phyloP scores from a whole-genome alignment of 192 early-diverging fungal genomes.

The Anaeromyces robustus region DNA sequence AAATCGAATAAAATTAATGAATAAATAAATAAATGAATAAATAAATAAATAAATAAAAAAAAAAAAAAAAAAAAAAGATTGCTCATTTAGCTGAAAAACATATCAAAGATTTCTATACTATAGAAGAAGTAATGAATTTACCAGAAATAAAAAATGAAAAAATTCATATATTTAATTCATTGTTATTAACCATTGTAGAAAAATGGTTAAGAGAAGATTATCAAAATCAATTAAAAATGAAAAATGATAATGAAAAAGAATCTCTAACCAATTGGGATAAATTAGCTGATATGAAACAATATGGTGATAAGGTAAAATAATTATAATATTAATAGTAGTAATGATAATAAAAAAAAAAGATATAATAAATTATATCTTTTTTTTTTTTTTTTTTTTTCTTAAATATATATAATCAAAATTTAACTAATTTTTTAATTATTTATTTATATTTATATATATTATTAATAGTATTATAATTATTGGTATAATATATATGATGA shows the following conservation, averaged over 20 bases:
- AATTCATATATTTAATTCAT: slow-evolving; percentile 24
- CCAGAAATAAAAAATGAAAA: neutral
- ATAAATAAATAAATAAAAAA: slow-evolving; percentile 17
- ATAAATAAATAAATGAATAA: slow-evolving; percentile 27
- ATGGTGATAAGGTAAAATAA: too few species aligned
- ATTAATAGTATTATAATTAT: too few species aligned
- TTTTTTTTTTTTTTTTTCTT: too few species aligned
- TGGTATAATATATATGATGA: too few species aligned
- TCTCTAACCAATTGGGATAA: slow-evolving; percentile 27
- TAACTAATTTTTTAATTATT: too few species aligned
- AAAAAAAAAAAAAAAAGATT: slow-evolving; percentile 23
- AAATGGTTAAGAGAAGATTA: slow-evolving; percentile 51
- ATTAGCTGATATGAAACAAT: slow-evolving; percentile 1
- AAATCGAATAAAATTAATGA: too few species aligned
- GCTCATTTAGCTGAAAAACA: slow-evolving; percentile 2
- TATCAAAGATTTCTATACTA: slow-evolving; percentile 2
- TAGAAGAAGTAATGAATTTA: neutral
- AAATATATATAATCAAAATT: too few species aligned
- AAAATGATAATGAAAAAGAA: slow-evolving; percentile 11
- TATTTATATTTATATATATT: too few species aligned
- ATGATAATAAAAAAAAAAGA: too few species aligned
- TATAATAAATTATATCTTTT: too few species aligned
- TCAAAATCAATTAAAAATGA: slow-evolving; percentile 6
- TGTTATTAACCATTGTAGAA: slow-evolving; percentile 35
- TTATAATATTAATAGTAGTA: too few species aligned